These are phyloP conservation scores for Candida buenavistaensis DNA, from an alignment of 1,139 yeast species.

Conservation along the genomic window DNA sequence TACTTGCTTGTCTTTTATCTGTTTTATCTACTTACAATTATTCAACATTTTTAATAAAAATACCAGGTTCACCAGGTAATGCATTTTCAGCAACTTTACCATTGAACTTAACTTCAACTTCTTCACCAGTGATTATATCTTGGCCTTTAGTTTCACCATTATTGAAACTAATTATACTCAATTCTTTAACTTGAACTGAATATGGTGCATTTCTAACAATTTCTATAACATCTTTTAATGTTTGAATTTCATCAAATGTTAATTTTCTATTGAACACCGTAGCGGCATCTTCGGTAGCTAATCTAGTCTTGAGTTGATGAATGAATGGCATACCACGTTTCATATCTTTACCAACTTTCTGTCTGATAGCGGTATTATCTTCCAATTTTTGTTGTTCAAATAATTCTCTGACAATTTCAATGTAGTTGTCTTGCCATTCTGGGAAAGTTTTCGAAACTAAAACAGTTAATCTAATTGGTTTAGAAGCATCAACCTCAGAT, in stretches of 20 bases:
- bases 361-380: slow-evolving; percentile 61
- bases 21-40: slow-evolving; percentile 26
- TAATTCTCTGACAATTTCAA: slow-evolving; percentile 78
- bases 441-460: slow-evolving; percentile 85
- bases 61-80: slow-evolving; percentile 93
- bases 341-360: slow-evolving; percentile 74
- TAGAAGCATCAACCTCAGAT: slow-evolving; percentile 66
- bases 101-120: slow-evolving; percentile 58
- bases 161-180: slow-evolving; percentile 57
- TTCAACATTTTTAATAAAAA: slow-evolving; percentile 62
- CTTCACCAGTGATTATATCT: slow-evolving; percentile 68
- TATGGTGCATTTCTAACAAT: slow-evolving; percentile 68
- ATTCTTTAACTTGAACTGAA: slow-evolving; percentile 53
- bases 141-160: slow-evolving; percentile 63
- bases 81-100: slow-evolving; percentile 80
- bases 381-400: slow-evolving; percentile 63
- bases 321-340: slow-evolving; percentile 98
- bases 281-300: slow-evolving; percentile 64
- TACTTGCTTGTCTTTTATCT: too few species aligned
- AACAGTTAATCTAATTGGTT: slow-evolving; percentile 72
- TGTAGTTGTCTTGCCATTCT: slow-evolving; percentile 90
- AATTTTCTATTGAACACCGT: slow-evolving; percentile 87
- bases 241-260: slow-evolving; percentile 73
- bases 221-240: slow-evolving; percentile 56
- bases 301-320: slow-evolving; percentile 77